A percentile compares a stretch with the other conserved stretches of the same genome.
Conservation (phyloP, 73 alveolate species). For the Blepharisma japonicum region DNA sequence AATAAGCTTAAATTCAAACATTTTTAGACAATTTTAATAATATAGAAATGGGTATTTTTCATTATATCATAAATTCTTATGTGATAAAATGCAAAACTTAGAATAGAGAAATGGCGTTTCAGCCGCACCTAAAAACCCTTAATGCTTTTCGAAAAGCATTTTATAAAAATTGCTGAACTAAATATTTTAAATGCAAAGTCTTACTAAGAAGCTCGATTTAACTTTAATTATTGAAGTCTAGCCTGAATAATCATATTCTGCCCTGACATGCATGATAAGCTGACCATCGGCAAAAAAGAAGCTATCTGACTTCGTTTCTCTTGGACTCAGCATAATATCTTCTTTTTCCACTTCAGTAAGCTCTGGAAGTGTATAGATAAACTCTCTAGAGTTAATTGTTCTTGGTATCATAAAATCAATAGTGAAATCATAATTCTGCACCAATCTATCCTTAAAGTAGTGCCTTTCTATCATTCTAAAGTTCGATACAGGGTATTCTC, state of each 20-base stretch:
- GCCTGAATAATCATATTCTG: slow-evolving; percentile 75
- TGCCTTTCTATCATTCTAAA: slow-evolving; percentile 80
- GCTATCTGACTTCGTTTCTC: slow-evolving; percentile 82
- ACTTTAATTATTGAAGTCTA: no score
- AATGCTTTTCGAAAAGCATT: no score
- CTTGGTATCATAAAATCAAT: slow-evolving; percentile 89
- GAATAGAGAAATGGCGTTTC: no score
- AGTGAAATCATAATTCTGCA: slow-evolving; percentile 78
- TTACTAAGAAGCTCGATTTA: no score
- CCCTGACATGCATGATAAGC: slow-evolving; percentile 86
- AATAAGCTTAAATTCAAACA: no score
- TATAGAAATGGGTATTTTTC: no score
- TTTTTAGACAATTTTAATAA: no score
- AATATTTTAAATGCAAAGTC: no score
- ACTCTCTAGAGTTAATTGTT: slow-evolving; percentile 86
- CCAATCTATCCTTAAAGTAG: slow-evolving; percentile 70
- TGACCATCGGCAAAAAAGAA: slow-evolving; percentile 84
- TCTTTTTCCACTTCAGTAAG: slow-evolving; percentile 63
- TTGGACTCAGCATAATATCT: slow-evolving; percentile 81
- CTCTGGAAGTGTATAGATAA: slow-evolving; percentile 79
- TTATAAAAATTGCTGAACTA: no score
- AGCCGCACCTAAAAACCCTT: no score
- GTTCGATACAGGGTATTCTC: slow-evolving; percentile 73
- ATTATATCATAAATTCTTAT: no score
- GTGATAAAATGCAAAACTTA: no score